Evolutionary conservation across 2,329 filamentous ascomycete genomes (phyloP).

Genomic region (Curvularia sp.): DNA sequence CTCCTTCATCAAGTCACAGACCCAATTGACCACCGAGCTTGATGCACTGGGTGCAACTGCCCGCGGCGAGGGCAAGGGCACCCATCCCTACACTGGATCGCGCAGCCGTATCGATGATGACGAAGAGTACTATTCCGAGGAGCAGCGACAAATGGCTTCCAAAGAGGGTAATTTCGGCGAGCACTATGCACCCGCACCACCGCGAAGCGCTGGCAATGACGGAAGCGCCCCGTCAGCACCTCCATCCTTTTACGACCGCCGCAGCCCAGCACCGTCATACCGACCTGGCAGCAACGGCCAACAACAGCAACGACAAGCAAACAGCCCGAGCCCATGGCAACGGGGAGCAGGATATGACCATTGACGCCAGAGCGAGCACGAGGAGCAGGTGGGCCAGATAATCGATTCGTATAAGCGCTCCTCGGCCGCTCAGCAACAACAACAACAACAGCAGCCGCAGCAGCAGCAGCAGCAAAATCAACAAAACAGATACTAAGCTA

Average conservation of each 20-base stretch:
- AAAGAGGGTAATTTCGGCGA: conserved; percentile 52
- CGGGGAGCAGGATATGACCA: conserved; percentile 70
- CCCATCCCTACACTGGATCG: conserved; percentile 37
- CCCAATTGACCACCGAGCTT: conserved; percentile 84
- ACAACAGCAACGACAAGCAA: conserved; percentile 54
- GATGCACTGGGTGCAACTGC: conserved; percentile 90
- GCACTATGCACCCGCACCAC: conserved; percentile 52
- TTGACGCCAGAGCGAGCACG: conserved; percentile 53
- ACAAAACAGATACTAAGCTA: conserved; percentile 33
- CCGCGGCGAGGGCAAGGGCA: conserved; percentile 71
- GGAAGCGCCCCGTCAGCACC: conserved; percentile 49
- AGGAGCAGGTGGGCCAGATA: conserved; percentile 46
- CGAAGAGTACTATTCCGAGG: conserved; percentile 66
- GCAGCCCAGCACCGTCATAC: conserved; percentile 44
- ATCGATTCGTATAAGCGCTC: conserved; percentile 48
- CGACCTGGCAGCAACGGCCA: conserved; percentile 49
- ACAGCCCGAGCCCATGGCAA: conserved; percentile 69
- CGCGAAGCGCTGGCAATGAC: conserved; percentile 52
- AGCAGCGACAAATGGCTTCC: conserved; percentile 41
- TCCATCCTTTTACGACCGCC: conserved; percentile 46
- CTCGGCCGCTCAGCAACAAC: conserved; percentile 31
- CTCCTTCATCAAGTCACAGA: conserved; percentile 97
- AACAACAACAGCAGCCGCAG: conserved; percentile 17
- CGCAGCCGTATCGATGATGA: conserved; percentile 75
- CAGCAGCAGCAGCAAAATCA: conserved; percentile 15